Percentiles rank a stretch among this genome's conserved stretches.
These are phyloP conservation scores for Coleophoma eucalyptorum DNA, from an alignment of 2,329 filamentous ascomycete species.

Conservation along the genomic window DNA sequence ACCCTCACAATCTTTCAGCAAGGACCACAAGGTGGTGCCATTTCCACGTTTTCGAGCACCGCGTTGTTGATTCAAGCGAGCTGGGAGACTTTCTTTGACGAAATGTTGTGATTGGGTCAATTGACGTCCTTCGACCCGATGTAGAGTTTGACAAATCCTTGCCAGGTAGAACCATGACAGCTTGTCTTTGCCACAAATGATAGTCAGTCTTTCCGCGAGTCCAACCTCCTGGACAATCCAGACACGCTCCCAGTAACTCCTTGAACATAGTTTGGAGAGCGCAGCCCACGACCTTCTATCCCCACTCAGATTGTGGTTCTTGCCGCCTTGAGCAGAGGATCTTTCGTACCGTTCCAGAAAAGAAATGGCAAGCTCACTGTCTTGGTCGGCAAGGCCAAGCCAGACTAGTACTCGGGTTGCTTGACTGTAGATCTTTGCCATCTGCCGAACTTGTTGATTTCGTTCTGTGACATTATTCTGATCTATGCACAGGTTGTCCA, in stretches of 20 bases:
- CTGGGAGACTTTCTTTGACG: background rate
- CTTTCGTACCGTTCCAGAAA: background rate
- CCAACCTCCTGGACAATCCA: background rate
- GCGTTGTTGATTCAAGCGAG: background rate
- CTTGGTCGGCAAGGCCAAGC: constrained; percentile 8
- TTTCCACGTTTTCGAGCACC: background rate
- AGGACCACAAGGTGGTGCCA: background rate
- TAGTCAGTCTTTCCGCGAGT: background rate
- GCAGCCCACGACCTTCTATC: background rate
- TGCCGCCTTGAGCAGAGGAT: background rate
- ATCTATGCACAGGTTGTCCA: constrained; percentile 20
- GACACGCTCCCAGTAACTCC: background rate
- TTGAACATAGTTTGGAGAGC: background rate
- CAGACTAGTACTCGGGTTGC: constrained; percentile 14
- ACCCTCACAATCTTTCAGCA: background rate
- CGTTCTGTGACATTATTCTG: constrained; percentile 14
- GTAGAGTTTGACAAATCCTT: background rate
- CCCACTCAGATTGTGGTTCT: background rate
- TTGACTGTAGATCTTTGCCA: constrained; percentile 14
- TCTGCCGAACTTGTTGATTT: constrained; percentile 15
- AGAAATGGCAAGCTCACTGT: background rate
- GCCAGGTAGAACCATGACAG: background rate
- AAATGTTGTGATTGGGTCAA: background rate
- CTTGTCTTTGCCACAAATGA: background rate
- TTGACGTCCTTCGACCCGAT: background rate